Evolutionary conservation across 2,329 filamentous ascomycete genomes (phyloP).

Genomic region (Achaetomium macrosporum): DNA sequence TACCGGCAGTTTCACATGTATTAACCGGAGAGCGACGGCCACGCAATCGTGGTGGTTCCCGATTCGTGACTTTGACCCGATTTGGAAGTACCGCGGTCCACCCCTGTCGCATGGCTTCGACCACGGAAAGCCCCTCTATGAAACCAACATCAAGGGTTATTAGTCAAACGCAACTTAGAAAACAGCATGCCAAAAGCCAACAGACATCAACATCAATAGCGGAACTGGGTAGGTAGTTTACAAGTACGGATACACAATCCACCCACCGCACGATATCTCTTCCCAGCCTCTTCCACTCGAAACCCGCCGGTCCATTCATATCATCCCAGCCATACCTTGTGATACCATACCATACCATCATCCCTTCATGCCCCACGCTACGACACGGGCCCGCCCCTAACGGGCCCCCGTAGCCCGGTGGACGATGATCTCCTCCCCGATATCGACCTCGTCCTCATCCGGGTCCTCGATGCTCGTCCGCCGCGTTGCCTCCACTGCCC

Average conservation of each 20-base stretch:
- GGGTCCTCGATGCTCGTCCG: slow-evolving; percentile 56
- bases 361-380: not conserved
- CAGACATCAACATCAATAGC: slow-evolving; percentile 10
- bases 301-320: not conserved
- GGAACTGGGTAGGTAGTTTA: slow-evolving; percentile 3
- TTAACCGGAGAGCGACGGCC: not conserved
- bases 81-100: not conserved
- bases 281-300: not conserved
- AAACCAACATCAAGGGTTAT: not conserved
- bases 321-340: not conserved
- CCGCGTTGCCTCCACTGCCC: slow-evolving; percentile 46
- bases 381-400: slow-evolving; percentile 1
- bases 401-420: slow-evolving; percentile 4
- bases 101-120: not conserved
- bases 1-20: not conserved
- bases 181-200: not conserved
- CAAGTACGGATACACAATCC: slow-evolving; percentile 14
- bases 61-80: no score
- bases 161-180: no score
- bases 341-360: not conserved
- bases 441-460: slow-evolving; percentile 44
- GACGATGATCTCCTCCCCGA: slow-evolving; percentile 23
- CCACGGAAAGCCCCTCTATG: not conserved
- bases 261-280: not conserved
- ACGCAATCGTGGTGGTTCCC: not conserved